These are phyloP conservation scores for Monilinia vaccinii-corymbosi DNA, from an alignment of 2,329 filamentous ascomycete species.

Conservation along the genomic window DNA sequence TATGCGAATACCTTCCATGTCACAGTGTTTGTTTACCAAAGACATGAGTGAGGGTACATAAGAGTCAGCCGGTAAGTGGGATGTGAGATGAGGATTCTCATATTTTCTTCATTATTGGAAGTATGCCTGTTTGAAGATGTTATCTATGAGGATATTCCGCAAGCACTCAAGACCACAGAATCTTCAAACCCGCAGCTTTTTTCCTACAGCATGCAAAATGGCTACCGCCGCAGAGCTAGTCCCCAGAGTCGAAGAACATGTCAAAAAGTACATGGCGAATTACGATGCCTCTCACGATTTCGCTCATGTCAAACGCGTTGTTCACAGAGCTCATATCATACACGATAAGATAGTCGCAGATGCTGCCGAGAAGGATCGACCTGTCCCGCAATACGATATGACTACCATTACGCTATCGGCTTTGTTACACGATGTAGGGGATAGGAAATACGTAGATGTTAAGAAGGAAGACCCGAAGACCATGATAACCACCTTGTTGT, in stretches of 20 bases:
- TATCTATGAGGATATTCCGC: not conserved
- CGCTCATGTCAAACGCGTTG: constrained; percentile 70
- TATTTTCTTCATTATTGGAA: not conserved
- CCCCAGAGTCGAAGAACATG: constrained; percentile 47
- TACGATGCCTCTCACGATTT: constrained; percentile 85
- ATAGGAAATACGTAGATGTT: constrained; percentile 62
- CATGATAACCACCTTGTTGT: constrained; percentile 46
- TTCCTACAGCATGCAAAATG: not conserved
- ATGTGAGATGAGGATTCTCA: not conserved
- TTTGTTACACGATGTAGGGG: constrained; percentile 73
- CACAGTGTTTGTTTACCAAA: not conserved
- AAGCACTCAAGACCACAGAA: not conserved
- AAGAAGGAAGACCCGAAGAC: constrained; percentile 41
- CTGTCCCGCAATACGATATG: constrained; percentile 36
- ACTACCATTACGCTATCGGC: constrained; percentile 58
- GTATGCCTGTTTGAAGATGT: not conserved
- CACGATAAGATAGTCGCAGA: constrained; percentile 30
- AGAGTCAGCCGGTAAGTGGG: not conserved
- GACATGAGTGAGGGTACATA: not conserved
- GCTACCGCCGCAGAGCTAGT: constrained; percentile 32
- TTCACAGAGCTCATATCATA: constrained; percentile 48
- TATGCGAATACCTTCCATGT: not conserved
- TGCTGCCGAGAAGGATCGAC: constrained; percentile 28
- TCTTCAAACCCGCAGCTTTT: no score
- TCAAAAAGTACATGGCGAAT: constrained; percentile 59